Conservation (phyloP, 2,329 filamentous ascomycete genomes). For the Arthrocladium fulminans region DNA sequence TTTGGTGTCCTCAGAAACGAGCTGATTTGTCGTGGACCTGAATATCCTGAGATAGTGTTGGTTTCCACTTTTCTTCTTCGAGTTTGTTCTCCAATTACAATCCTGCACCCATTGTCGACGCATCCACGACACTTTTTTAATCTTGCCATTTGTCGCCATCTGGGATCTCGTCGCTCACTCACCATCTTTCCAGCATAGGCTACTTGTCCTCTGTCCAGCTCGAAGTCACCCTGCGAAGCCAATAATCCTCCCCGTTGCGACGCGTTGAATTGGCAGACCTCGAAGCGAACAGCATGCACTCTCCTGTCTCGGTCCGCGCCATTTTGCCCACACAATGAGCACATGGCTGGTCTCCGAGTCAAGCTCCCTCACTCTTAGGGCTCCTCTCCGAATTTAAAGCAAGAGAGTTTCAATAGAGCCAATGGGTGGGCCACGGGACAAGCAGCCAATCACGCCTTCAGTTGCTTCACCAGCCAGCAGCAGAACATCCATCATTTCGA, state of each 20-base stretch:
- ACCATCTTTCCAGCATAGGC: not conserved
- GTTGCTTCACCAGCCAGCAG: conserved; percentile 17
- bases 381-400: not conserved
- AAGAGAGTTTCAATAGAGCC: not conserved
- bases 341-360: not conserved
- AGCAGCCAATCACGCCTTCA: conserved; percentile 13
- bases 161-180: not conserved
- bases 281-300: not conserved
- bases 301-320: not conserved
- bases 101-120: not conserved
- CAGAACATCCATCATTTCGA: conserved; percentile 20
- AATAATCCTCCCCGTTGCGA: not conserved
- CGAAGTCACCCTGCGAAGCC: not conserved
- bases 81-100: not conserved
- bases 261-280: not conserved
- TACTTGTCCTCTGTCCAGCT: not conserved
- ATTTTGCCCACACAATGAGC: not conserved
- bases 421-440: not conserved
- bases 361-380: not conserved
- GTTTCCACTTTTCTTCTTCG: not conserved
- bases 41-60: not conserved
- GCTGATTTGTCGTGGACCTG: not conserved
- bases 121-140: not conserved
- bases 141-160: not conserved
- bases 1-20: not conserved